phyloP scores from a whole-genome alignment of 768 basidiomycete species.

The Boletus vinaceobasis region DNA sequence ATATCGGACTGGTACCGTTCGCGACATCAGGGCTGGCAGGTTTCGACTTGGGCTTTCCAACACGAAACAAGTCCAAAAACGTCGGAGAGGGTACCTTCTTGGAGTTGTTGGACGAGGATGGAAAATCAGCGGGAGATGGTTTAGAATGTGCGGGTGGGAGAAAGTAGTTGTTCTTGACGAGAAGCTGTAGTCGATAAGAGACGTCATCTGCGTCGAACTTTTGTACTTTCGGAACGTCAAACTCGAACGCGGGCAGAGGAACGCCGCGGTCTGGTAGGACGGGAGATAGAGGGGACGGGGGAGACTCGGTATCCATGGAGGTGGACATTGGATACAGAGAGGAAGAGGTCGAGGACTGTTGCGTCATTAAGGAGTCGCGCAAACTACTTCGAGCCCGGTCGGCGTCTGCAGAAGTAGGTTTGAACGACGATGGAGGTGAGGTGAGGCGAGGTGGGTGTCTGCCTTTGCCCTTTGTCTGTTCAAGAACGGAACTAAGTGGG shows the following conservation, averaged over 20 bases:
- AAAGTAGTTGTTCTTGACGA: conserved; percentile 86
- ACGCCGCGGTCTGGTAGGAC: conserved; percentile 40
- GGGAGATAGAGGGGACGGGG: conserved; percentile 58
- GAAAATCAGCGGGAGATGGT: conserved; percentile 66
- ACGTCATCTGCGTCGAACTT: conserved; percentile 73
- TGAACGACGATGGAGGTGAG: conserved; percentile 34
- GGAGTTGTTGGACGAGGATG: conserved; percentile 30
- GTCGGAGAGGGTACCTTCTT: conserved; percentile 47
- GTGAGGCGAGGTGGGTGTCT: conserved; percentile 37
- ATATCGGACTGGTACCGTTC: conserved; percentile 42
- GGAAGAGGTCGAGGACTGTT: conserved; percentile 65
- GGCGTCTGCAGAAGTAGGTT: conserved; percentile 22
- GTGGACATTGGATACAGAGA: conserved; percentile 77
- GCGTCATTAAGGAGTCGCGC: conserved; percentile 54
- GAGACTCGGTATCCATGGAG: conserved; percentile 63
- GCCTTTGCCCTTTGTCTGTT: conserved; percentile 33
- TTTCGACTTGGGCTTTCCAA: conserved; percentile 65
- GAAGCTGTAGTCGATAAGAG: conserved; percentile 75
- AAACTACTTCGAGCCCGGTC: conserved; percentile 52
- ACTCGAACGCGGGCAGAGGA: conserved; percentile 44
- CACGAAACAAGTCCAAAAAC: conserved; percentile 71
- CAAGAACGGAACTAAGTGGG: conserved; percentile 14
- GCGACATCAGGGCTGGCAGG: conserved; percentile 46
- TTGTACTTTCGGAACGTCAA: conserved; percentile 48
- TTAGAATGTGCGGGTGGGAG: conserved; percentile 86